Conservation (phyloP, 495 filamentous ascomycete genomes). For the Chaetomium cochliodes region DNA sequence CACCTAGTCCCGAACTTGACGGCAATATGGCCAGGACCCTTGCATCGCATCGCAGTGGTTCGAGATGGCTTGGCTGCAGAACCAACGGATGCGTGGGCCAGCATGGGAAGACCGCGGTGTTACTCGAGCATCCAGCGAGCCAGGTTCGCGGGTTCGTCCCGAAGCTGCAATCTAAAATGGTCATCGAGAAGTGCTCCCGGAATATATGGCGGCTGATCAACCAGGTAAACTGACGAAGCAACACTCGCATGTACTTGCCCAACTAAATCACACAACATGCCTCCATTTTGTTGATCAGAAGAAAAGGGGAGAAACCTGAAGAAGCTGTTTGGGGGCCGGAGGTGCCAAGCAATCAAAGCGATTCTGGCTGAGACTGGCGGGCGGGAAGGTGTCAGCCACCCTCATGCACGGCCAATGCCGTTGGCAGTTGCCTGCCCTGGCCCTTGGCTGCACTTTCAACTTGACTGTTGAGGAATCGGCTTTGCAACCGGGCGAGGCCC, state of each 20-base stretch:
- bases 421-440: constrained; percentile 5
- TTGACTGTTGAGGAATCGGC: constrained; percentile 3
- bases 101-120: not conserved
- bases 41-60: not conserved
- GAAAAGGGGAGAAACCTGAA: not conserved
- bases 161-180: not conserved
- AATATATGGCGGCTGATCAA: too few species aligned
- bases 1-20: too few species aligned
- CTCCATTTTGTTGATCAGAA: not conserved
- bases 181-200: not conserved
- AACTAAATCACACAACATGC: not conserved
- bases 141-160: not conserved
- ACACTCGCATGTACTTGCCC: too few species aligned
- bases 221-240: too few species aligned
- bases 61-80: not conserved
- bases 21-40: too few species aligned
- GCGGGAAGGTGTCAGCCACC: not conserved
- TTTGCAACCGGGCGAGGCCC: not conserved
- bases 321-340: not conserved
- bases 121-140: not conserved
- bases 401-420: constrained; percentile 5
- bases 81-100: not conserved
- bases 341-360: not conserved
- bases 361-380: not conserved
- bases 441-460: not conserved